A percentile compares a stretch with the other conserved stretches of the same genome.
These are phyloP conservation scores for Kuraishia piskuri DNA, from an alignment of 805 yeast genomes.

Conservation along the genomic window DNA sequence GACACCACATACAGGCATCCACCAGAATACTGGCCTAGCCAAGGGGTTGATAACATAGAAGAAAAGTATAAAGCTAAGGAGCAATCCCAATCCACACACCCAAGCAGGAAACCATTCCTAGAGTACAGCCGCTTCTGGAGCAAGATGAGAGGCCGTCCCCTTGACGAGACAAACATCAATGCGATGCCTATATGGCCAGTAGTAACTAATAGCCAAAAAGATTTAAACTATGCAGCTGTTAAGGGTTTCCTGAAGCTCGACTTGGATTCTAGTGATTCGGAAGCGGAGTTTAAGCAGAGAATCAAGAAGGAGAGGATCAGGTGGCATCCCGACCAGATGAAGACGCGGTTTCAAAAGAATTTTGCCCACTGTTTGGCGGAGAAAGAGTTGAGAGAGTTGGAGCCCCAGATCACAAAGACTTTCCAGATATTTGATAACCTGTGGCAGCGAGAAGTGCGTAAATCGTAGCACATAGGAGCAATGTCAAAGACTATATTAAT, in stretches of 20 bases:
- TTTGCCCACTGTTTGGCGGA: not conserved
- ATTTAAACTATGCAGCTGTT: constrained; percentile 9
- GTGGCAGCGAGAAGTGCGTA: constrained; percentile 18
- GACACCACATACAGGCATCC: constrained; percentile 5
- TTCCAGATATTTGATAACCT: constrained; percentile 34
- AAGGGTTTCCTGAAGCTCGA: constrained; percentile 8
- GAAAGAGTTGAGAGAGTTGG: constrained; percentile 1
- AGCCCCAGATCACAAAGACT: constrained; percentile 22
- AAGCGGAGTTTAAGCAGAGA: constrained; percentile 8
- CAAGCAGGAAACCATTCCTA: constrained; percentile 7
- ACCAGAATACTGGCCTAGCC: constrained; percentile 2
- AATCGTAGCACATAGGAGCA: not conserved
- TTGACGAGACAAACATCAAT: not conserved
- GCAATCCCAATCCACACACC: constrained; percentile 16
- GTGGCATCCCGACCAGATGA: constrained; percentile 71
- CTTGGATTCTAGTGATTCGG: not conserved
- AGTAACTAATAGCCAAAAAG: constrained; percentile 24
- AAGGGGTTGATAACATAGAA: constrained; percentile 1
- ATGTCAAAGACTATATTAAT: not conserved
- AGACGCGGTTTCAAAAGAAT: constrained; percentile 4
- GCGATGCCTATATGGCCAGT: constrained; percentile 14
- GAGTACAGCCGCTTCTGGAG: not conserved
- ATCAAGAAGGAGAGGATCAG: constrained; percentile 43
- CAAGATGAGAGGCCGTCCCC: not conserved
- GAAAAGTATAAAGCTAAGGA: constrained; percentile 10